Base-by-base conservation (phyloP, 768 basidiomycete genomes). In the Collybia nuda region DNA sequence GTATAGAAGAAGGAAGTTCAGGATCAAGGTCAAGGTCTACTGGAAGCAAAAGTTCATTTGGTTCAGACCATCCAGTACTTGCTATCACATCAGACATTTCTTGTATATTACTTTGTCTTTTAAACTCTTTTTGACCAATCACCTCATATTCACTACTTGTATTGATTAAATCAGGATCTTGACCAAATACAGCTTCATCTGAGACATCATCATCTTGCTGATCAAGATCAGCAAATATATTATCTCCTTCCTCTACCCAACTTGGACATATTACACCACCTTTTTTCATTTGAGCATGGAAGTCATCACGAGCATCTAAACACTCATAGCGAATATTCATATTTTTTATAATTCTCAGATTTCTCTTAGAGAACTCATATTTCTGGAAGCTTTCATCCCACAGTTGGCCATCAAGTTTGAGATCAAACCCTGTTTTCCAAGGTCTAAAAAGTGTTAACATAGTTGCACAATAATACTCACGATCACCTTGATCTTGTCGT, bases 291-390 rank as follows among this genome's bases (percentile, higher is more conserved):
- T 56, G 55, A 22, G 60, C 47, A 42, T 52, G 24, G 53, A 54
- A 62, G 41, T 63, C 62, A 54, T 68, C 60, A 39, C 59, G 22
- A 2, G 65, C 61, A 60, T 70, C 63, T 36, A 52, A 38, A 48
- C 62, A 67, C 50, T 69, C 60, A 53, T 65, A 59, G 24, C 41
- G 37, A 1, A 69, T 21, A 42, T 71, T 55, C 44, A 64, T 55
- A 44, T 65, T 60, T 11, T 49, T 28, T 57, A 68, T 68, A 0
- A 65, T 11, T 26, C 59, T 18, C 15, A 19, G 4, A 21, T 62
- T 40, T 14, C 49, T 15, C 15, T 2, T 6, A 8, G 44, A 47
- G 46, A 67, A 67, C 38, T 21, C 1, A 42, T 54, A 32, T n/a
- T 23, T 49, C 5, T 14, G 14, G 40, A 62, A 69, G 5, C 44